Evolutionary conservation across 2,329 filamentous ascomycete genomes (phyloP), one percentile per base, ranked within the genome.

Genomic region (Cucurbitaria berberidis): DNA sequence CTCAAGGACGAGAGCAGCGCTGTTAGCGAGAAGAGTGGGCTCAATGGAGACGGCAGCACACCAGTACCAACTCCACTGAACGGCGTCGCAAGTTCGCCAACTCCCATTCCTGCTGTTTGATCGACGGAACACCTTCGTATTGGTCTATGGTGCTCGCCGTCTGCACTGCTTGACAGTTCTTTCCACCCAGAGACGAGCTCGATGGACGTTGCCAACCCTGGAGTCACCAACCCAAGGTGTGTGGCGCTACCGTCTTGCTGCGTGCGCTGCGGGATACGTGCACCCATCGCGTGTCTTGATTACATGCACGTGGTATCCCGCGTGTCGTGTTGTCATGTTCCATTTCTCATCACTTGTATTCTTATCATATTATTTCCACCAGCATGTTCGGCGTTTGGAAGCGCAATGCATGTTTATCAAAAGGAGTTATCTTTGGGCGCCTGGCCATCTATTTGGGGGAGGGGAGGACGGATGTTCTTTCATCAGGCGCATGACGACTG

Each of bases 21-120:
- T 18, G 74, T 86, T 45, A 84, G 84, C 64, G 86, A 88, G 59
- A 84, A 82, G 76, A 86, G 83, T 65, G 82, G 81, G 48, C 78
- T 77, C n/a, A 81, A 79, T 32, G 78, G 80, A 30, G 77, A 78
- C 51, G 57, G 59, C 27, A 74, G 78, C 57, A 72, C 78, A 42
- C 80, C 81, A 11, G 72, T 76, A 9, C 73, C 78, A 45, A 73
- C 77, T 15, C 74, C 77, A 7, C 51, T 67, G 43, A 78, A 79
- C 54, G 69, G 76, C 35, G 44, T 74, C 21, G 76, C 79, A 16
- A 83, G 81, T 63, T 84, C 84, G 36, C 84, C 84, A 13, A 78
- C 80, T 45, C 79, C 81, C 19, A 53, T 69, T 47, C 47, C 64
- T 52, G 62, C 64, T 27, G 57, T 60, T 9, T 64, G 62, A 42